Base-by-base conservation (phyloP, 257 asterid species). In the Thymus quinquecostatus region DNA sequence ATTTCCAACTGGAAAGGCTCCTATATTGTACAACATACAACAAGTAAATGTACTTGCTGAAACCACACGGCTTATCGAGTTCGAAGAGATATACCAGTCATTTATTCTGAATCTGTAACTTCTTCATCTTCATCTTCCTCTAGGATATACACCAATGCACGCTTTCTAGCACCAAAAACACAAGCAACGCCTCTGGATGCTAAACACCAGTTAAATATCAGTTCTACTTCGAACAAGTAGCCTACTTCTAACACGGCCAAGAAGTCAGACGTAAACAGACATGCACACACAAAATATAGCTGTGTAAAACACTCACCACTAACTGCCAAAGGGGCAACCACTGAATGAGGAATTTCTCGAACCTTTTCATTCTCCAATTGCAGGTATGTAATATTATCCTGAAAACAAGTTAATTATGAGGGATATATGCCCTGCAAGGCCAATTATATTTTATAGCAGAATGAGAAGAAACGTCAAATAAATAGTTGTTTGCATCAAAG, bases 161-260 rank as follows among this genome's bases (percentile, higher is more conserved):
- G 98, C 73, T 88, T 95, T 75, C 90, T 84, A 53, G 88, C 88
- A 71, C 87, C 85, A 65, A 91, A 91, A 70, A 93, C 90, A 76
- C 98, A 93, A 55, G 96, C 96, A 65, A 93, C 92, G 0, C 98
- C 98, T 86, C 99, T 88, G 3, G 98, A 89, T 75, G 93, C 99
- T 91, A 96, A 82, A 80, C 28, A 65, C 49, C 41, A 75, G 57
- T 60, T 67, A 51, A 54, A 50, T 64, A 36, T 79, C 64, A 79
- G 70, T 43, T 64, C 56, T 70, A 58, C 53, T 50, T 45, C 30
- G 29, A 64, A 5, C 40, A 43, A 45, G 11, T 27, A 62, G 53
- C 27, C 11, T 5, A 11, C 59, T 57, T 67, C 44, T 32, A 62
- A 64, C 51, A 60, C 10, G 12, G 6, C 43, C 8, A 33, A 34